Percentiles rank a stretch among this genome's conserved stretches.
phyloP scores from a whole-genome alignment of 1,139 yeast genomes.

The Zygoascus meyerae region DNA sequence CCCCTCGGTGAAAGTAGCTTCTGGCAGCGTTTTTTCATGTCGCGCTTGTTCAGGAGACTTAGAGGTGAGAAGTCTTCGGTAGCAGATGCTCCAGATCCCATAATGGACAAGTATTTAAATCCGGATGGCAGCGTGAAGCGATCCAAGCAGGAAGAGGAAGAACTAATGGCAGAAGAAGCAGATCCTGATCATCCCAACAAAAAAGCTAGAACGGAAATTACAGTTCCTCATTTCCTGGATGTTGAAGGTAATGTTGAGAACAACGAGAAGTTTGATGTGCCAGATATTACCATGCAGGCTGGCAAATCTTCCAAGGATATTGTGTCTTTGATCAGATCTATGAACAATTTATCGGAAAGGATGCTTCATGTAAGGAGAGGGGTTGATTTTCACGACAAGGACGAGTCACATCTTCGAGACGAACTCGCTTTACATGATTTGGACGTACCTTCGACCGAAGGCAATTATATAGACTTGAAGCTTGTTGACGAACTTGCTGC shows the following conservation, averaged over 20 bases:
- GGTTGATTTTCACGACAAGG: constrained; percentile 8
- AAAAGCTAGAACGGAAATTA: neutral
- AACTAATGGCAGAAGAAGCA: constrained; percentile 37
- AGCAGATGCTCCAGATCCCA: constrained; percentile 75
- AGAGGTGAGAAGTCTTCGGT: constrained; percentile 81
- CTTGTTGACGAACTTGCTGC: constrained; percentile 26
- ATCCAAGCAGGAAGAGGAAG: constrained; percentile 14
- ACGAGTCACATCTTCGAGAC: constrained; percentile 37
- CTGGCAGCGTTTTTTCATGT: constrained; percentile 95
- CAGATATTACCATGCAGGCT: constrained; percentile 81
- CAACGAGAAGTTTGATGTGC: constrained; percentile 62
- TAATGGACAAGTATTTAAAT: constrained; percentile 73
- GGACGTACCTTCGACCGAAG: constrained; percentile 40
- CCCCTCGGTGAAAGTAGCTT: constrained; percentile 83
- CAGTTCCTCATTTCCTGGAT: constrained; percentile 47
- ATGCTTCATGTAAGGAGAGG: constrained; percentile 48
- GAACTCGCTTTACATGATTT: constrained; percentile 63
- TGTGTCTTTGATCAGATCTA: constrained; percentile 71
- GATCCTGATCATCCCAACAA: constrained; percentile 39
- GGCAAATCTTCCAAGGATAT: constrained; percentile 54
- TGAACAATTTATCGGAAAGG: constrained; percentile 81
- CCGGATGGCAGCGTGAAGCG: constrained; percentile 15
- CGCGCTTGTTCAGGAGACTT: constrained; percentile 76
- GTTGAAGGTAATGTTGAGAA: constrained; percentile 76
- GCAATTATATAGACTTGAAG: constrained; percentile 52